Conservation (phyloP, 1,139 yeast species). For the Debaryomyces psychrophilus region DNA sequence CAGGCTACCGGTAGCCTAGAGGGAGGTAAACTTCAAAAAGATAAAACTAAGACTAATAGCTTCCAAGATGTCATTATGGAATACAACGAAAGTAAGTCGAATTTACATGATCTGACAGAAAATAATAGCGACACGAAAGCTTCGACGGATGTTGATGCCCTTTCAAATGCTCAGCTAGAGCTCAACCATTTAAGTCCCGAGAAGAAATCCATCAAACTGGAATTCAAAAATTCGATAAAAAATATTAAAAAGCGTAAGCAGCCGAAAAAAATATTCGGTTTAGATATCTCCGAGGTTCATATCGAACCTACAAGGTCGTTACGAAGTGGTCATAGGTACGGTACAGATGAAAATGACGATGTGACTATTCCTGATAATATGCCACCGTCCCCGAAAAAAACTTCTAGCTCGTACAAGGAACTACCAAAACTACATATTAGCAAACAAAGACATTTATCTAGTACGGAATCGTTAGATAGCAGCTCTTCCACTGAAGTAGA, state of each 20-base stretch:
- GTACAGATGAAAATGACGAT: constrained; percentile 12
- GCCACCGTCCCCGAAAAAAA: constrained; percentile 3
- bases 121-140: neutral
- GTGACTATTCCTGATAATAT: neutral
- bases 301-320: constrained; percentile 25
- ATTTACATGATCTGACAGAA: neutral
- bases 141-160: neutral
- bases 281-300: constrained; percentile 25
- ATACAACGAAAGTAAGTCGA: neutral
- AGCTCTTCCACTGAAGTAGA: constrained; percentile 8
- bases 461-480: neutral
- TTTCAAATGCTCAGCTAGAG: neutral
- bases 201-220: neutral
- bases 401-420: neutral
- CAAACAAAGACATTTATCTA: constrained; percentile 1
- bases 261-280: constrained; percentile 21
- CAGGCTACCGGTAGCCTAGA: too few species aligned
- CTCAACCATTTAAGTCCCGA: neutral
- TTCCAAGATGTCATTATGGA: neutral
- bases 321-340: constrained; percentile 28
- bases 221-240: neutral
- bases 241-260: neutral
- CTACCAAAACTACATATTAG: constrained; percentile 4
- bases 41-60: neutral
- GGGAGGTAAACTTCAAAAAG: neutral